These are phyloP conservation scores for Achaetomiella virescens DNA, from an alignment of 495 filamentous ascomycete genomes.

Conservation along the genomic window DNA sequence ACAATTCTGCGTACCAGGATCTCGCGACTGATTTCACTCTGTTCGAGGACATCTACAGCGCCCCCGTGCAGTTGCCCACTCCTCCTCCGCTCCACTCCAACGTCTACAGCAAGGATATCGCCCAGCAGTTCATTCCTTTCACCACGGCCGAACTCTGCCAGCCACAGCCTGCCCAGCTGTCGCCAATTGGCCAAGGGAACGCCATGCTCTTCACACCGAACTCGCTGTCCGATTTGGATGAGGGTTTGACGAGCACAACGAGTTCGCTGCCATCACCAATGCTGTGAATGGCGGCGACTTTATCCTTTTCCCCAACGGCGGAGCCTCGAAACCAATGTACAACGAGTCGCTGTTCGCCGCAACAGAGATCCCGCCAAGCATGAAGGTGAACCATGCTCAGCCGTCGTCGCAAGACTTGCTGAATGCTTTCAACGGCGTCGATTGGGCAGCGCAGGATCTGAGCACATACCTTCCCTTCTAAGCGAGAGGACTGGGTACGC, in stretches of 20 bases:
- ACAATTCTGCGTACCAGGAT: constrained; percentile 43
- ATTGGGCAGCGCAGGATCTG: constrained; percentile 38
- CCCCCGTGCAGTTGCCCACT: constrained; percentile 39
- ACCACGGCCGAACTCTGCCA: constrained; percentile 32
- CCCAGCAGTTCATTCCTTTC: constrained; percentile 29
- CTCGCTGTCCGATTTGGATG: constrained; percentile 41
- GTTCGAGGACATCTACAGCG: constrained; percentile 53
- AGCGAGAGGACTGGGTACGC: background rate
- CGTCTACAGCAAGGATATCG: constrained; percentile 37
- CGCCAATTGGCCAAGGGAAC: constrained; percentile 56
- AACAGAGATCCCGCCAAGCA: constrained; percentile 29
- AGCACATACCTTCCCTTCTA: constrained; percentile 25
- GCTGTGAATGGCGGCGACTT: constrained; percentile 25
- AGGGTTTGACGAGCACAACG: constrained; percentile 44
- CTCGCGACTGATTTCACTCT: constrained; percentile 39
- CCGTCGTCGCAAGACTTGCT: constrained; percentile 37
- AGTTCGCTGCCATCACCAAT: constrained; percentile 21
- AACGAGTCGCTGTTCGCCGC: constrained; percentile 32
- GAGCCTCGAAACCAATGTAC: constrained; percentile 27
- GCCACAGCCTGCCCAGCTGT: constrained; percentile 46
- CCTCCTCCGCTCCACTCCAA: constrained; percentile 31
- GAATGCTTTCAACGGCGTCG: constrained; percentile 31
- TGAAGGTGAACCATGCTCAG: constrained; percentile 36
- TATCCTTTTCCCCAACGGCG: constrained; percentile 27
- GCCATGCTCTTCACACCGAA: constrained; percentile 59